Percentiles rank a stretch among this genome's conserved stretches.
These are phyloP conservation scores for Hapsidospora chrysogenum DNA, from an alignment of 495 filamentous ascomycete species.

Conservation along the genomic window DNA sequence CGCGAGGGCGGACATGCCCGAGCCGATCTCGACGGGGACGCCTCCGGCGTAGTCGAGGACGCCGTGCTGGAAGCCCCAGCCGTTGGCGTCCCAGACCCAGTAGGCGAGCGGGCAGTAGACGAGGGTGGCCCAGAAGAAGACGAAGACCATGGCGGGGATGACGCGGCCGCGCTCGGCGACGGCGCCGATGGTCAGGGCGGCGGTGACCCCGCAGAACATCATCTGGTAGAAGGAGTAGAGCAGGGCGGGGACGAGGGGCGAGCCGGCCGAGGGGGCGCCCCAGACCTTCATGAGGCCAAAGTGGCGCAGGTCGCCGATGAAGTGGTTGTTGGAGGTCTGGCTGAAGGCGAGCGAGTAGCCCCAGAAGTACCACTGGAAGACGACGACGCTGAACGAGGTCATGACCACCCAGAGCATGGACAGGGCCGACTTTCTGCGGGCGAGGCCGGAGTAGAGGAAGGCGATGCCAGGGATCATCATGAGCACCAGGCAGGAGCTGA, in stretches of 20 bases:
- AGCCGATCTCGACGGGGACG: slow-evolving; percentile 94
- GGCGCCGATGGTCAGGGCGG: slow-evolving; percentile 80
- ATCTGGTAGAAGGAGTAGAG: slow-evolving; percentile 84
- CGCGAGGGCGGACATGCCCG: slow-evolving; percentile 79
- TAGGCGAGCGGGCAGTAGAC: slow-evolving; percentile 94
- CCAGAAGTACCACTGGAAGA: slow-evolving; percentile 99
- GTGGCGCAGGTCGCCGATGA: slow-evolving; percentile 75
- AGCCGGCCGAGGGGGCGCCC: slow-evolving; percentile 67
- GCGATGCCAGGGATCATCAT: slow-evolving; percentile 91
- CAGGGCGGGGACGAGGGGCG: slow-evolving; percentile 67
- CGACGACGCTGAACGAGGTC: slow-evolving; percentile 74
- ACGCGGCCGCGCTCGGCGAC: slow-evolving; percentile 89
- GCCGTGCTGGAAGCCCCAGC: slow-evolving; percentile 84
- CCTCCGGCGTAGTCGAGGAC: slow-evolving; percentile 94
- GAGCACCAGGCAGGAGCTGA: slow-evolving; percentile 87
- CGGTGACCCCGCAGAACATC: slow-evolving; percentile 78
- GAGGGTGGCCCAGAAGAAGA: slow-evolving; percentile 88
- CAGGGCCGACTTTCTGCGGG: slow-evolving; percentile 84
- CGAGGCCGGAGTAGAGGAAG: slow-evolving; percentile 98
- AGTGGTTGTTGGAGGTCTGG: slow-evolving; percentile 59
- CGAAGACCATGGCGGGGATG: slow-evolving; percentile 88
- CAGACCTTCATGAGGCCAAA: slow-evolving; percentile 72
- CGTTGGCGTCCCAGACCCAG: slow-evolving; percentile 91
- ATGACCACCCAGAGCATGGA: slow-evolving; percentile 91
- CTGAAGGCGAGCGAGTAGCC: slow-evolving; percentile 91